A percentile compares a stretch with the other conserved stretches of the same genome.
Conservation (phyloP, 2,329 filamentous ascomycete species). For the Fusarium chlamydosporum region DNA sequence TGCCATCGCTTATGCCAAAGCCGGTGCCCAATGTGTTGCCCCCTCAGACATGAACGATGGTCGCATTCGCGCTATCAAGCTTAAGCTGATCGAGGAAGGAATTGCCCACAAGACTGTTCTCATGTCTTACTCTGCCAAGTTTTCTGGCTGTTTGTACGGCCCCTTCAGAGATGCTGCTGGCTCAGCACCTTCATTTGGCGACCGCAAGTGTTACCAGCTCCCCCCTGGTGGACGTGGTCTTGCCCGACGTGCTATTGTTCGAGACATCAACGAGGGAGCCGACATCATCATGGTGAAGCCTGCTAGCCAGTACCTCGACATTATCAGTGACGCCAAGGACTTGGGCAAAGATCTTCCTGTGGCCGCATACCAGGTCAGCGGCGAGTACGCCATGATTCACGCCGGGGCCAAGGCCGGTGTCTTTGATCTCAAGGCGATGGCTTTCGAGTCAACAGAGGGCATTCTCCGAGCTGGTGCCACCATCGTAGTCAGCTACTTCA, state of each 20-base stretch:
- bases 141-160: conserved; percentile 95
- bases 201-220: conserved; percentile 96
- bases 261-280: conserved; percentile 93
- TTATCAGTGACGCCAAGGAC: conserved; percentile 97
- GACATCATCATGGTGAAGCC: conserved; percentile 99
- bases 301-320: conserved; percentile 94
- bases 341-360: conserved; percentile 91
- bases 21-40: conserved; percentile 95
- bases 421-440: conserved; percentile 95
- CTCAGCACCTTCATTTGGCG: conserved; percentile 90
- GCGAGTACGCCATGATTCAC: conserved; percentile 98
- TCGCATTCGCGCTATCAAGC: conserved; percentile 95
- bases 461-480: conserved; percentile 93
- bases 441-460: conserved; percentile 92
- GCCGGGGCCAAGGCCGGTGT: conserved; percentile 95
- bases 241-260: conserved; percentile 87
- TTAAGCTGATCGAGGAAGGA: conserved; percentile 95
- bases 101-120: conserved; percentile 91
- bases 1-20: conserved; percentile 96
- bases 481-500: conserved; percentile 95
- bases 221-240: conserved; percentile 93
- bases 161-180: conserved; percentile 97
- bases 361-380: conserved; percentile 96
- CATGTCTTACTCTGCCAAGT: conserved; percentile 99
- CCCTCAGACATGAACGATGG: conserved; percentile 99